Base-by-base conservation (phyloP, 2,329 filamentous ascomycete species). In the Calonectria leucothoes region DNA sequence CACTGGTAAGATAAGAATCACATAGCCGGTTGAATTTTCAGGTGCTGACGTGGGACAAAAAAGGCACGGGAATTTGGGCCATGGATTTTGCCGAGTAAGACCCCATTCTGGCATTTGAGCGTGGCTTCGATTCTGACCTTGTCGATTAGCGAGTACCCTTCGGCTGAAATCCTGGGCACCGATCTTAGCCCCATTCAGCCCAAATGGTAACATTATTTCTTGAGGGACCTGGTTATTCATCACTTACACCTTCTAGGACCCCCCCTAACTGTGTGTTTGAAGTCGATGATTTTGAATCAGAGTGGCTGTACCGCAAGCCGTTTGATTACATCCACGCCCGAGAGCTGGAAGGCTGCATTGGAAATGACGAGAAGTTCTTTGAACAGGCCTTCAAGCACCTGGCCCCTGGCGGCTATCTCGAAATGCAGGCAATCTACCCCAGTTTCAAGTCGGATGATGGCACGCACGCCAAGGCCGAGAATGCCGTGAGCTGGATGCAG, bases 121-220 rank as follows among this genome's bases (percentile, higher is more conserved):
- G 6, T 33, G 14, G 23, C 5, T 29, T 37, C 23, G 35, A 8
- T 27, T 61, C 55, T 61, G 37, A 61, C 35, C 3, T 39, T 37
- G 1, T 27, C 3, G 4, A 27, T 49, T 42, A 73, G 70, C 39
- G 59, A 73, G 15, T n/a, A 73, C 35, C 49, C 66, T 6, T 73
- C 70, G 3, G 57, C 66, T n/a, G 42, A 57, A 17, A 67, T 73
- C 12, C 39, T 73, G 31, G 66, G 66, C 6, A 69, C 70, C 25
- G 70, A 72, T 33, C 39, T 72, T n/a, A 72, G 70, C 29, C 70
- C 70, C 14, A 72, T 72, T 27, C 70, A 72, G 37, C 70, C 70
- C 25, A 51, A 65, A n/a, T 69, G 70, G 70, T 72, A 69, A 14
- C 10, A 15, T 23, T 7, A 25, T 15, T 29, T 55, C 27, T n/a